phyloP scores from a whole-genome alignment of 495 filamentous ascomycete genomes.

The Friedmanniomyces simplex region DNA sequence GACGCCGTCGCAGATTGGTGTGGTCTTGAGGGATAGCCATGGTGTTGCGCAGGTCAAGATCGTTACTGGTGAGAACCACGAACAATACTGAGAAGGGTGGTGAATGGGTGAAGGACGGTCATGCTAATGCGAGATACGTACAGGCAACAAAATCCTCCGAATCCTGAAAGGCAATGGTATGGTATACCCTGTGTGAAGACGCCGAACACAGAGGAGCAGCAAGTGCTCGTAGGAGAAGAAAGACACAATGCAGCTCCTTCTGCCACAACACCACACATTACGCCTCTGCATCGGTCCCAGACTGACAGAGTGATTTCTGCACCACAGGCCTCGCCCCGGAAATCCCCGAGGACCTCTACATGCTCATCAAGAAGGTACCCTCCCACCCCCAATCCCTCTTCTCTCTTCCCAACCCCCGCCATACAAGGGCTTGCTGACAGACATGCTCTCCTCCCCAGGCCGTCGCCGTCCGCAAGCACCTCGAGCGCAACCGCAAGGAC shows the following conservation, averaged over 20 bases:
- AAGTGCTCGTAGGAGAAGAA: constrained; percentile 11
- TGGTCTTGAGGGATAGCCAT: constrained; percentile 92
- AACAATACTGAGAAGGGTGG: background rate
- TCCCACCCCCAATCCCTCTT: constrained; percentile 7
- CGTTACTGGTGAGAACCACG: constrained; percentile 67
- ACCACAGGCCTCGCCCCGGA: constrained; percentile 87
- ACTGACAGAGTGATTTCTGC: constrained; percentile 89
- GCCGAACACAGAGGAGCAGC: constrained; percentile 4
- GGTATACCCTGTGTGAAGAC: constrained; percentile 27
- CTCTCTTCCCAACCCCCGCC: background rate
- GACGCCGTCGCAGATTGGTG: constrained; percentile 97
- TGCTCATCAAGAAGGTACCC: constrained; percentile 97
- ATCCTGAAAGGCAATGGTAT: constrained; percentile 94
- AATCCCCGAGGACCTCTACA: constrained; percentile 94
- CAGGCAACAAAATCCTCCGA: constrained; percentile 98
- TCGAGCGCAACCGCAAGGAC: constrained; percentile 99
- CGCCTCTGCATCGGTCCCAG: constrained; percentile 93
- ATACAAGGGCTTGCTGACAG: background rate
- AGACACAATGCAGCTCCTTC: constrained; percentile 10
- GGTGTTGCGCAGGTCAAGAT: constrained; percentile 94
- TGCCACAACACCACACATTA: constrained; percentile 9
- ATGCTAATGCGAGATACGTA: background rate
- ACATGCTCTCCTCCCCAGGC: constrained; percentile 44
- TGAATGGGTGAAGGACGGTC: background rate
- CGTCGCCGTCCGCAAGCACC: constrained; percentile 98